These are phyloP conservation scores for Trichoderma polysporum DNA, from an alignment of 2,329 filamentous ascomycete genomes.

Conservation along the genomic window DNA sequence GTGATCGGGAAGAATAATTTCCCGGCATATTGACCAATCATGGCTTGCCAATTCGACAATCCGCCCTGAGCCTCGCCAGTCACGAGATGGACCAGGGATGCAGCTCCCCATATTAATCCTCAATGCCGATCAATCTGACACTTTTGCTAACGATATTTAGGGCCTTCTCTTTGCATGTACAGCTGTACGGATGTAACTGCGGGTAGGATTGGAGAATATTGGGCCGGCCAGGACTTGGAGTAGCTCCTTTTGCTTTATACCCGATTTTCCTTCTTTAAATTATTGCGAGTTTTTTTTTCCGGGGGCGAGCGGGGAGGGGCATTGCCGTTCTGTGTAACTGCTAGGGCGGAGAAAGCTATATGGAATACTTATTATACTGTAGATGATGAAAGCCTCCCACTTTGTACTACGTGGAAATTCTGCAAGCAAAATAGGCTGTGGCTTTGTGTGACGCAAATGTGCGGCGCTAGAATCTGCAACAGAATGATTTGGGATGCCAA, in stretches of 20 bases:
- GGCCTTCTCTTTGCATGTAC: background rate
- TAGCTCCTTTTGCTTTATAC: background rate
- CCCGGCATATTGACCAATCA: background rate
- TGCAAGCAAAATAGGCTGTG: background rate
- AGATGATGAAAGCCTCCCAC: background rate
- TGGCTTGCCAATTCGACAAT: background rate
- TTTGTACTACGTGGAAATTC: too few species aligned
- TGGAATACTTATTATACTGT: background rate
- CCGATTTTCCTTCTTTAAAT: background rate
- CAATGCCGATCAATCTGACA: background rate
- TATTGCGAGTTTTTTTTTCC: background rate
- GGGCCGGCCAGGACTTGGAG: background rate
- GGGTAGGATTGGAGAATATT: background rate
- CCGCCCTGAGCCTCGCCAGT: background rate
- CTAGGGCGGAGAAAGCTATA: background rate
- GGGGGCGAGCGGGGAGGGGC: background rate
- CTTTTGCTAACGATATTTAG: background rate
- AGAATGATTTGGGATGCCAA: background rate
- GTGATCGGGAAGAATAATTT: background rate
- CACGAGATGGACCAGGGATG: conserved; percentile 14
- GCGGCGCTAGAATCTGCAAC: background rate
- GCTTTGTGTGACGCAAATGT: background rate
- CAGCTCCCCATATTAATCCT: conserved; percentile 10
- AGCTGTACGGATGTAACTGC: background rate
- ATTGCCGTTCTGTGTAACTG: background rate